Evolutionary conservation across 1,139 yeast species (phyloP), one percentile per base, ranked within the genome.

Genomic region (Hansenula lynferdii): DNA sequence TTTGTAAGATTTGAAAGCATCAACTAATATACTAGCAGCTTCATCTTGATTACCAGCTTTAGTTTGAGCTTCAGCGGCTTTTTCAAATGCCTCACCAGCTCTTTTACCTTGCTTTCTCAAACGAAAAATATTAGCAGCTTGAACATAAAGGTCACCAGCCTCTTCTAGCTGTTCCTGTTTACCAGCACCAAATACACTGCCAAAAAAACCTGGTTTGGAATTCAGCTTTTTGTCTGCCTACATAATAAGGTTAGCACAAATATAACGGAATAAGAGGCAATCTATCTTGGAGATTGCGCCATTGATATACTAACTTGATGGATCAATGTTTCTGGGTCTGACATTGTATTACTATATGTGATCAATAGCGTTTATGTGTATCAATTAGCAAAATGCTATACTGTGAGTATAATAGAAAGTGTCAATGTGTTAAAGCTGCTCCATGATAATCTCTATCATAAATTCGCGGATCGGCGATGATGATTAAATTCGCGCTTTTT

Each of bases 101-200:
- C 68, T 67, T 20, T 68, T 64, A 41, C 64, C 58, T 54, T 85
- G 86, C 58, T 85, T 86, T 50, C 76, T 80, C 44, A 92, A 67
- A 46, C 92, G 75, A 67, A 80, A 92, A 36, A 78, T 74, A 57
- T 90, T 92, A 21, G 95, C 98, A 4, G 98, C 98, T 62, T 87
- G 95, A 28, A 81, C 70, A 57, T 83, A 90, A 31, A 86, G 66
- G 50, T 94, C 98, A 6, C 92, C 82, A 4, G 98, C 97, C 48
- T 94, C 98, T 58, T 92, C 98, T 43, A 70, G 74, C 47, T 86
- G 72, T 50, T 74, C 72, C 2, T 82, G 69, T 42, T 73, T 72
- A 8, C 92, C 78, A 5, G 83, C 75, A 6, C 94, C 85, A 38
- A 89, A 74, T 31, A 90, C 61, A 42, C 85, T 74, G 10, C 56